Evolutionary conservation across 192 early-diverging fungal genomes (phyloP).

Genomic region (Backusella tarrabulga): DNA sequence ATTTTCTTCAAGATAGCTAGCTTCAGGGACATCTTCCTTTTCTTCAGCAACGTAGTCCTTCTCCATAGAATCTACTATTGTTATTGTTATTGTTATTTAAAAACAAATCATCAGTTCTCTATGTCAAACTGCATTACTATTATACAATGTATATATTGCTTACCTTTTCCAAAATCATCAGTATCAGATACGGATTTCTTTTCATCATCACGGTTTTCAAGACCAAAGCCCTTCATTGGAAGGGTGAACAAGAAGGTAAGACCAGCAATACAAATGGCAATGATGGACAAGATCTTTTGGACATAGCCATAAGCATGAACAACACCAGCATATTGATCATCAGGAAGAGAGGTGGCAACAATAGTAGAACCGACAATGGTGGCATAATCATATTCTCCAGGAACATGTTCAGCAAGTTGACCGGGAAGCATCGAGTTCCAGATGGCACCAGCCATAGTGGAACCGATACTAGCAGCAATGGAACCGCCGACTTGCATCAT

Average conservation of each 20-base stretch:
- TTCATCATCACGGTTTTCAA: constrained; percentile 5
- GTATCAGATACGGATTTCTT: not conserved
- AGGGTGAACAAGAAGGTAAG: constrained; percentile 12
- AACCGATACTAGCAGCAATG: constrained; percentile 22
- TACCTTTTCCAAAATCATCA: not conserved
- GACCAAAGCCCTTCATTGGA: constrained; percentile 25
- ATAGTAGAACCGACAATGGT: constrained; percentile 6
- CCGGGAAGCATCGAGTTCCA: constrained; percentile 25
- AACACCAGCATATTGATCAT: constrained; percentile 23
- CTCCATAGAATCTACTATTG: not conserved
- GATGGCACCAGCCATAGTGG: constrained; percentile 25
- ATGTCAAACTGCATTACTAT: not conserved
- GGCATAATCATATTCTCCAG: constrained; percentile 22
- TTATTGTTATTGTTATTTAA: not conserved
- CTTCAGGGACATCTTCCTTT: not conserved
- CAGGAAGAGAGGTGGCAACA: constrained; percentile 9
- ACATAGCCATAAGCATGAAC: constrained; percentile 24
- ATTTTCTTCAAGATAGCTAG: not conserved
- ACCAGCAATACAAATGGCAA: constrained; percentile 13
- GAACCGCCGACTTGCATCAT: constrained; percentile 25
- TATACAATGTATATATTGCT: not conserved
- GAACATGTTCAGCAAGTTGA: constrained; percentile 23
- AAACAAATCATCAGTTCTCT: not conserved
- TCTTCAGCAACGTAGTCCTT: not conserved
- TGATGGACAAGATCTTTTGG: constrained; percentile 19